Evolutionary conservation across 2,329 filamentous ascomycete genomes (phyloP), one percentile per base, ranked within the genome.

Genomic region (Cryphonectria nitschkei): DNA sequence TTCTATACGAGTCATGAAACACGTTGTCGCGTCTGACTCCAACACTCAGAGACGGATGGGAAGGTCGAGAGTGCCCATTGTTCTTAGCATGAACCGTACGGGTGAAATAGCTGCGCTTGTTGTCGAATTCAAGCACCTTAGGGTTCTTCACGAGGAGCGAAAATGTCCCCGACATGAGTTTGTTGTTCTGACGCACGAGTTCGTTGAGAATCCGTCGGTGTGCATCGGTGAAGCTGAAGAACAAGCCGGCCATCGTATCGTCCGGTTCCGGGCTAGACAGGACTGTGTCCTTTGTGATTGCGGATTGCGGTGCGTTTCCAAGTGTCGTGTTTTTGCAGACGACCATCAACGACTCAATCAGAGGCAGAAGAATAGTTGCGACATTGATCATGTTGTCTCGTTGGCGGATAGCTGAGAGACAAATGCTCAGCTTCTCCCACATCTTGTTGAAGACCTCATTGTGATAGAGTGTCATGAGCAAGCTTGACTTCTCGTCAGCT

Each of bases 71-170:
- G 76, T 88, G 88, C 68, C 87, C 87, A 66, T 92, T 89, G 62
- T 88, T 89, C 72, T 86, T 84, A 56, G 84, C 82, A 80, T 99
- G 96, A 14, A 99, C 91, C 77, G 94, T 95, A 73, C 96, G 92
- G 79, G 90, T 98, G 86, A 99, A 99, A 86, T 97, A 99, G 82
- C 97, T 98, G 77, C 96, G 94, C 85, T 99, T 99, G 84, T 99
- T 99, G 83, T 99, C 96, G 77, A 99, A 99, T 79, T 99, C 96
- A 16, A 99, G 86, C 3, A 99, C 97, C 86, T 98, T 99, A 37
- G 96, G 97, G 78, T 99, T 99, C 85, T 97, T 98, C 74, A 98
- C 96, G 64, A 99, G 84, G 22, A 99, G 87, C 14, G 95, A 95
- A 82, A 99, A 98, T 2, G 95, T 98, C 68, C 96, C 96, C 71